Evolutionary conservation across 306 rosid species (phyloP).

Genomic region (Aeschynomene evenia): DNA sequence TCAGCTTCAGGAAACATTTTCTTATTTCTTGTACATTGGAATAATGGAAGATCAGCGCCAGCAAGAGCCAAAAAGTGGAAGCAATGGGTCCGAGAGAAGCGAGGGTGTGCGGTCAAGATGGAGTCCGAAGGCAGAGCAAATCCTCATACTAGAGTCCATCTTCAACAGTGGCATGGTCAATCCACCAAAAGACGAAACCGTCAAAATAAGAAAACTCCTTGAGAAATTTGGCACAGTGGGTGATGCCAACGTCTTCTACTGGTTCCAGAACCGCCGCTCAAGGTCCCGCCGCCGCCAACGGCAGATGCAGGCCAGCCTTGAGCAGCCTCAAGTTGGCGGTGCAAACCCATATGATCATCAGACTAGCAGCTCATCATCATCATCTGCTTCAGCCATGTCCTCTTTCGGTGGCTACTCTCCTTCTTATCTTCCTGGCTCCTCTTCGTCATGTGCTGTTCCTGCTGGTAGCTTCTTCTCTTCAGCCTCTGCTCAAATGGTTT

Average conservation of each 20-base stretch:
- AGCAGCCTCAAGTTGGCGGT: slow-evolving; percentile 14
- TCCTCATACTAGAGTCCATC: slow-evolving; percentile 83
- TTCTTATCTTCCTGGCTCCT: background rate
- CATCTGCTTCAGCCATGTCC: background rate
- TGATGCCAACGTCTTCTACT: slow-evolving; percentile 92
- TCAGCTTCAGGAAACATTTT: slow-evolving; percentile 19
- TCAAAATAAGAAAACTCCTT: slow-evolving; percentile 67
- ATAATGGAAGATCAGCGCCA: slow-evolving; percentile 72
- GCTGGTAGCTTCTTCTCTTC: slow-evolving; percentile 37
- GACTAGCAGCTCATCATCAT: slow-evolving; percentile 19
- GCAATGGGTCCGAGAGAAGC: slow-evolving; percentile 39
- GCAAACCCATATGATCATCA: slow-evolving; percentile 49
- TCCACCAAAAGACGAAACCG: slow-evolving; percentile 88
- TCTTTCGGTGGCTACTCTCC: background rate
- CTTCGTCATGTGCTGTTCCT: slow-evolving; percentile 22
- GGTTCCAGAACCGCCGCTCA: slow-evolving; percentile 97
- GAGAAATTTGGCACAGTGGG: slow-evolving; percentile 88
- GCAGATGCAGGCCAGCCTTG: slow-evolving; percentile 45
- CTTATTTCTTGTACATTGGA: slow-evolving; percentile 23
- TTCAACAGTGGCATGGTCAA: slow-evolving; percentile 97
- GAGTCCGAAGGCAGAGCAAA: slow-evolving; percentile 94
- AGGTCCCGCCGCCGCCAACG: slow-evolving; percentile 96
- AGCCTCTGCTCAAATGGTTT: slow-evolving; percentile 49
- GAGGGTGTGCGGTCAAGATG: slow-evolving; percentile 90
- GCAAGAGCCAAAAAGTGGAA: slow-evolving; percentile 45